These are phyloP conservation scores for Paratinospora sagittata DNA, from an alignment of 164 flowering plant species.

Conservation along the genomic window DNA sequence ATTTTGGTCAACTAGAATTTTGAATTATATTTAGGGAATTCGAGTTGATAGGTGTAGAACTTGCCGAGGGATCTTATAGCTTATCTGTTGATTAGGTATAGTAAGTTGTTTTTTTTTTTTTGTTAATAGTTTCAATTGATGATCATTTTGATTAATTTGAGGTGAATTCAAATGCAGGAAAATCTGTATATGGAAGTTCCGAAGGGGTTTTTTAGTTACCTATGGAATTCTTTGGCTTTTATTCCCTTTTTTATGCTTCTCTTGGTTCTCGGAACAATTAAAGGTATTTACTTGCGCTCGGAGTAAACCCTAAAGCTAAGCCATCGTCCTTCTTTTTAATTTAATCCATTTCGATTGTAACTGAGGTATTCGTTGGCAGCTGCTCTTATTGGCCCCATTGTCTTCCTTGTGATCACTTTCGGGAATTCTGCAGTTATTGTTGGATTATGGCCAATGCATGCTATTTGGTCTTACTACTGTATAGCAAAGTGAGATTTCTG, in stretches of 20 bases:
- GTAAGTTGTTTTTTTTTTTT: background rate
- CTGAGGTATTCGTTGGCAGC: constrained; percentile 10
- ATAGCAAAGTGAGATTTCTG: constrained; percentile 14
- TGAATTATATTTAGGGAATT: no score
- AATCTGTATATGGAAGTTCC: constrained; percentile 13
- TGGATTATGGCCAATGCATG: constrained; percentile 23
- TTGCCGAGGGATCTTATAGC: no score
- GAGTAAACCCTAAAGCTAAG: background rate
- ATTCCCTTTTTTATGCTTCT: constrained; percentile 14
- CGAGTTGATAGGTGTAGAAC: no score
- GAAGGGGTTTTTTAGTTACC: constrained; percentile 7
- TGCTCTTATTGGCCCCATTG: constrained; percentile 19
- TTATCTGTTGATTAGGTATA: background rate
- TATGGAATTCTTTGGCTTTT: constrained; percentile 14
- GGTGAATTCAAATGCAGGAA: background rate
- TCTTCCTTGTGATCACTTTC: constrained; percentile 9
- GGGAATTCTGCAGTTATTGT: constrained; percentile 20
- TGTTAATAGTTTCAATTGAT: background rate
- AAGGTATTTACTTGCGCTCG: constrained; percentile 9
- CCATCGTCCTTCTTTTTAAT: background rate
- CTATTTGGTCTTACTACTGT: constrained; percentile 25
- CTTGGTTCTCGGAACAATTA: constrained; percentile 15
- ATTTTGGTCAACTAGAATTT: no score
- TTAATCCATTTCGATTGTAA: background rate
- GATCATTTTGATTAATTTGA: background rate